Evolutionary conservation across 1,139 yeast species (phyloP).

Genomic region (Yamadazyma dendronema): DNA sequence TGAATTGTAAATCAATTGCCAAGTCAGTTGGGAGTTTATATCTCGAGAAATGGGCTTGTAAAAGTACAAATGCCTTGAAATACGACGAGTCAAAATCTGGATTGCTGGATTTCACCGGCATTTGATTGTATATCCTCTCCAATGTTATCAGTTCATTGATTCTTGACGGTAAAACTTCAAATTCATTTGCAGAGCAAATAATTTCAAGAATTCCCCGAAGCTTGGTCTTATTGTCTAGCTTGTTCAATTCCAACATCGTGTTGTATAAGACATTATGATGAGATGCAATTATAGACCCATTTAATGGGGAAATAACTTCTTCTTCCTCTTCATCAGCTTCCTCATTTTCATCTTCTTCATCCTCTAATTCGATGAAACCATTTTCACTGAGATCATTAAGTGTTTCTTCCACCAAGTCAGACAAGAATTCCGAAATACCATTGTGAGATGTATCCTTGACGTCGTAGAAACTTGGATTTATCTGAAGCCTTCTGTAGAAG

Average conservation of each 20-base stretch:
- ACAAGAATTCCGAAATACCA: slow-evolving; percentile 76
- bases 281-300: slow-evolving; percentile 73
- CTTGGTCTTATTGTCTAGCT: slow-evolving; percentile 55
- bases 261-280: slow-evolving; percentile 63
- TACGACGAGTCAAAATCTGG: slow-evolving; percentile 52
- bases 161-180: slow-evolving; percentile 61
- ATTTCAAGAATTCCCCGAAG: slow-evolving; percentile 65
- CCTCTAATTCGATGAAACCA: slow-evolving; percentile 61
- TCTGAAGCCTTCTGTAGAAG: slow-evolving; percentile 74
- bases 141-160: slow-evolving; percentile 54
- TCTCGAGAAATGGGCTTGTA: slow-evolving; percentile 83
- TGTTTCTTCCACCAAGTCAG: slow-evolving; percentile 79
- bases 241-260: slow-evolving; percentile 61
- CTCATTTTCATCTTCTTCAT: slow-evolving; percentile 30
- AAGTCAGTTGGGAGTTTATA: slow-evolving; percentile 55
- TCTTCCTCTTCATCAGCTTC: slow-evolving; percentile 35
- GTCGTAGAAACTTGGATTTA: slow-evolving; percentile 89
- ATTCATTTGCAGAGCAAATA: slow-evolving; percentile 67
- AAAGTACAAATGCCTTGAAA: slow-evolving; percentile 68
- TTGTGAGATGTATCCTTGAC: slow-evolving; percentile 59
- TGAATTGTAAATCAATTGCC: slow-evolving; percentile 50
- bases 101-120: slow-evolving; percentile 55
- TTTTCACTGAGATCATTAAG: slow-evolving; percentile 62
- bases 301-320: slow-evolving; percentile 55
- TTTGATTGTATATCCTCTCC: slow-evolving; percentile 43